A percentile compares a stretch with the other conserved stretches of the same genome.
Conservation (phyloP, 257 asterid genomes). For the Jasminum sambac region DNA sequence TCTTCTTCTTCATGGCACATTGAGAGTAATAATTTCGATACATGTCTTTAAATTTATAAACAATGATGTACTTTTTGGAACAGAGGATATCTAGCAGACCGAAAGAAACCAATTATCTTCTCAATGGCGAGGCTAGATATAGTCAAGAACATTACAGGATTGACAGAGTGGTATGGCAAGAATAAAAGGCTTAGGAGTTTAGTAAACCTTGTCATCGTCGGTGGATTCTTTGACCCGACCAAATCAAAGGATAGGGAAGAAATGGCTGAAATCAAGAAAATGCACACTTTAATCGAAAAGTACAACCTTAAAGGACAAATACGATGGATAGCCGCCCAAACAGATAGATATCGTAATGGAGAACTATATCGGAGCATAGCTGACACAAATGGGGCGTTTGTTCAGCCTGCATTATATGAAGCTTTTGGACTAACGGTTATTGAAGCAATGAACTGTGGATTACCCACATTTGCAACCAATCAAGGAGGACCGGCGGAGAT, state of each 20-base stretch:
- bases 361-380: conserved; percentile 80
- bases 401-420: conserved; percentile 88
- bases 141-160: conserved; percentile 77
- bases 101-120: conserved; percentile 71
- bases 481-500: conserved; percentile 96
- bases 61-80: conserved; percentile 22
- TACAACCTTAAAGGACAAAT: conserved; percentile 73
- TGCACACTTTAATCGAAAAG: conserved; percentile 66
- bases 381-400: conserved; percentile 80
- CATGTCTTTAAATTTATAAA: neutral
- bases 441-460: conserved; percentile 88
- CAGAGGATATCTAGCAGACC: conserved; percentile 76
- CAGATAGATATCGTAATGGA: conserved; percentile 69
- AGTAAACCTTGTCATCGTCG: conserved; percentile 81
- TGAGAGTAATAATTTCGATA: too few species aligned
- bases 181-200: conserved; percentile 53
- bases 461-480: conserved; percentile 88
- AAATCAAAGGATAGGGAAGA: conserved; percentile 86
- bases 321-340: conserved; percentile 93
- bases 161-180: conserved; percentile 84
- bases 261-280: conserved; percentile 77
- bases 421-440: conserved; percentile 86
- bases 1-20: conserved; percentile 13
- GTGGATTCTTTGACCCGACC: conserved; percentile 77
- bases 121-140: conserved; percentile 85